Evolutionary conservation across 139 green algal species (phyloP).

Genomic region (Deuterostichococcus epilithicus): DNA sequence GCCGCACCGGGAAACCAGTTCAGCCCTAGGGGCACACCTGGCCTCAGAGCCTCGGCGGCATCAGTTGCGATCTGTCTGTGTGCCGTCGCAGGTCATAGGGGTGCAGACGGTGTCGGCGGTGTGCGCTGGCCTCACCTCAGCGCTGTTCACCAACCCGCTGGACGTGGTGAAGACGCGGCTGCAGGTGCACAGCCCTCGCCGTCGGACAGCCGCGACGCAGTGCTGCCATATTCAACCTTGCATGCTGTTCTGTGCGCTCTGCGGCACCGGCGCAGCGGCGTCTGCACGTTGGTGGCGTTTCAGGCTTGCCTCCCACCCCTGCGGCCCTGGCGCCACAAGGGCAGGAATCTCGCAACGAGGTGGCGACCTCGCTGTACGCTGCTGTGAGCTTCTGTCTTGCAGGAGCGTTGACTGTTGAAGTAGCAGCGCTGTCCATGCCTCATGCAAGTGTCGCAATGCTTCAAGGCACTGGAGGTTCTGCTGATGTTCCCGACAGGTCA

Average conservation of each 20-base stretch:
- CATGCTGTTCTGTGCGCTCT: neutral
- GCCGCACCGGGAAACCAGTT: too few species aligned
- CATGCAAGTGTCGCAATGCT: neutral
- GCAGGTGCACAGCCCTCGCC: slow-evolving; percentile 34
- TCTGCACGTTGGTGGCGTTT: too few species aligned
- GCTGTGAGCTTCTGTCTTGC: too few species aligned
- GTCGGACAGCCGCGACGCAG: neutral
- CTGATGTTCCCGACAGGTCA: slow-evolving; percentile 27
- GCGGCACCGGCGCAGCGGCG: neutral
- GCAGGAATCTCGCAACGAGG: too few species aligned
- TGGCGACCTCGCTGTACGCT: too few species aligned
- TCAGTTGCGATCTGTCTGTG: too few species aligned
- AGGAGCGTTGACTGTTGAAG: neutral
- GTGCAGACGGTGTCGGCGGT: slow-evolving; percentile 65
- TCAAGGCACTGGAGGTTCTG: neutral
- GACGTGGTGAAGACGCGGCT: slow-evolving; percentile 83
- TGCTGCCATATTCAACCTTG: too few species aligned
- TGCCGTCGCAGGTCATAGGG: slow-evolving; percentile 36
- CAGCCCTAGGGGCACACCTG: neutral
- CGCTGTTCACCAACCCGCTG: slow-evolving; percentile 70
- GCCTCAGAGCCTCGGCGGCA: slow-evolving; percentile 8
- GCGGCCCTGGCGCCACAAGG: too few species aligned
- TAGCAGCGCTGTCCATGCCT: neutral
- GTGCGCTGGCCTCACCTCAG: slow-evolving; percentile 58
- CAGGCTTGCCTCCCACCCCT: too few species aligned